Evolutionary conservation across 371 early-diverging fungal genomes (phyloP), one percentile per base, ranked within the genome.

Genomic region (Blastocladiella emersonii): DNA sequence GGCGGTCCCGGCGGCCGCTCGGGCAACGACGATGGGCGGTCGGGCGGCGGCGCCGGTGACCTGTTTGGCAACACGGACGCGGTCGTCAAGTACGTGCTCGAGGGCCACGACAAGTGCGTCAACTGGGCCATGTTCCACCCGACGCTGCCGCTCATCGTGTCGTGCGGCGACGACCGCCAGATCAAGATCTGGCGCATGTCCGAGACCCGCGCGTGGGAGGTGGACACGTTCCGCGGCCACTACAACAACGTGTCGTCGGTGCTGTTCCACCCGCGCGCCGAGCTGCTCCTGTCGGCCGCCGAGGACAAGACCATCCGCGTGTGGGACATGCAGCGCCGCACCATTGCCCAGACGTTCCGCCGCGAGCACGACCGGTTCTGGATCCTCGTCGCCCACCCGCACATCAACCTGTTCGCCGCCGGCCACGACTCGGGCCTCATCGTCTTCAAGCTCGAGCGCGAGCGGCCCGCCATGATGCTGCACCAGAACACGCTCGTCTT

Each of bases 41-140:
- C 77, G 32, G 75, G 79, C 23, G 45, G 45, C 45, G 3, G 10
- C 19, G 45, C 19, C 30, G 80, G 86, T 34, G 96, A 96, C 76
- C 79, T 96, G 57, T 94, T 97, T 79, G 95, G 93, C 32, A 85
- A 84, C 56, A 89, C 93, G 0, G 97, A 98, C 69, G 94, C 93
- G 1, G 82, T 92, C 68, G 93, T 96, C 59, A 98, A 97, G 73
- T 98, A 89, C 76, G 96, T 98, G 23, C 78, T 99, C 27, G 99
- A 99, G 70, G 99, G 97, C 17, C 99, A 99, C 70, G 95, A 95
- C 64, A 90, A 97, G 65, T 99, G 98, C 57, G 95, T 99, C 66
- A 99, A 99, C 80, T 94, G 94, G 91, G 95, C 93, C 8, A 75
- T 91, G 17, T 94, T 96, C 80, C 93, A 98, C 69, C 93, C 95